Conservation (phyloP, 2,329 filamentous ascomycete genomes). For the Ceratocystis cacaofunesta region DNA sequence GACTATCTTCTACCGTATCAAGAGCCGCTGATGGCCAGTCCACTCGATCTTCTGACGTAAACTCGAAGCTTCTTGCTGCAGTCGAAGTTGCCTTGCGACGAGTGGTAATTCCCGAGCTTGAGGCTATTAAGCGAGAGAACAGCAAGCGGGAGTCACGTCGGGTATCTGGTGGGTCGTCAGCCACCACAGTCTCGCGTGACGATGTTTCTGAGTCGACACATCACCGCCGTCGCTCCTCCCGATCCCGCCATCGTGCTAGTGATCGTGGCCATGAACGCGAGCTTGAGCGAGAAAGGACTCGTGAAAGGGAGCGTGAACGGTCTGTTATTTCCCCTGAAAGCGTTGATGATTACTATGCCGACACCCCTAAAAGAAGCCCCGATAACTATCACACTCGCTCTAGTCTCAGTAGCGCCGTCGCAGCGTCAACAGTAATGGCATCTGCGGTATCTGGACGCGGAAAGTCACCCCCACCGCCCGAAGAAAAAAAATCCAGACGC, state of each 20-base stretch:
- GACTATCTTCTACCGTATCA: constrained; percentile 38
- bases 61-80: constrained; percentile 76
- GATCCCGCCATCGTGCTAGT: constrained; percentile 17
- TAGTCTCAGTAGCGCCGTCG: neutral
- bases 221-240: constrained; percentile 43
- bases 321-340: constrained; percentile 8
- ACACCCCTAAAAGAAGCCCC: constrained; percentile 32
- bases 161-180: constrained; percentile 47
- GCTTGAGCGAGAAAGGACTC: neutral
- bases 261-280: neutral
- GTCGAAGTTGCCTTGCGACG: constrained; percentile 87
- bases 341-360: constrained; percentile 17
- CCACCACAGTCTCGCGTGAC: constrained; percentile 39
- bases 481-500: constrained; percentile 25
- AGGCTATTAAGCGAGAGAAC: constrained; percentile 79
- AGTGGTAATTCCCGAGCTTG: constrained; percentile 80
- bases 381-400: constrained; percentile 31
- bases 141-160: constrained; percentile 55
- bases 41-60: constrained; percentile 47
- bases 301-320: constrained; percentile 31
- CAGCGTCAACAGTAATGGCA: constrained; percentile 24
- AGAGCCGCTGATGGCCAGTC: constrained; percentile 43
- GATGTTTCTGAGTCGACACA: constrained; percentile 35
- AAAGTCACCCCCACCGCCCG: constrained; percentile 20
- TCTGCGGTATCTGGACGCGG: constrained; percentile 19